A percentile compares a stretch with the other conserved stretches of the same genome.
Evolutionary conservation across 2,329 filamentous ascomycete genomes (phyloP).

Genomic region (Colletotrichum sojae): DNA sequence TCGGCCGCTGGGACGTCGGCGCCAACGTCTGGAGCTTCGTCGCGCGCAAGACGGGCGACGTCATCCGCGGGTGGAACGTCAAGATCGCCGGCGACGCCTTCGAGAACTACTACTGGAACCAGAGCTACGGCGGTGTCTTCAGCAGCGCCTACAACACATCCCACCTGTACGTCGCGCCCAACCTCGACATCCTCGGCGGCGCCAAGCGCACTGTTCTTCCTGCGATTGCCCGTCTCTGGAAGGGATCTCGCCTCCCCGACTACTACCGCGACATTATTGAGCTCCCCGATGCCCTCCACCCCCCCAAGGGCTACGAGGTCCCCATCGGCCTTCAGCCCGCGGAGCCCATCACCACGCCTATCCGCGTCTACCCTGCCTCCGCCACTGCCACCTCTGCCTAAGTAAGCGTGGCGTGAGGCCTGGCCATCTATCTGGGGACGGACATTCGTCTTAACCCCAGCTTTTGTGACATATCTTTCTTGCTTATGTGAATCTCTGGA

Average conservation of each 20-base stretch:
- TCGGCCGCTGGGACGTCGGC: conserved; percentile 80
- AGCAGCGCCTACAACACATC: conserved; percentile 47
- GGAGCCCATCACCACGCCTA: conserved; percentile 11
- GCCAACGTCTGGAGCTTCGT: conserved; percentile 78
- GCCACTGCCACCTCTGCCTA: no score
- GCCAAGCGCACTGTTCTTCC: conserved; percentile 53
- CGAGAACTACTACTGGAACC: conserved; percentile 63
- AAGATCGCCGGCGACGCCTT: conserved; percentile 51
- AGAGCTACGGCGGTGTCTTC: conserved; percentile 66
- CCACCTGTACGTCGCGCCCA: conserved; percentile 55
- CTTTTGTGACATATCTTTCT: no score
- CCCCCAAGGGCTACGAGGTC: conserved; percentile 55
- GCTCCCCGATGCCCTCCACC: conserved; percentile 60
- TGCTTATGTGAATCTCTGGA: no score
- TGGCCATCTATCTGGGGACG: no score
- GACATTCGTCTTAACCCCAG: no score
- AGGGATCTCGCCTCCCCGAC: conserved; percentile 51
- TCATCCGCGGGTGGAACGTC: conserved; percentile 54
- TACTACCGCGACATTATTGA: conserved; percentile 60
- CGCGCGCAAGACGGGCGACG: conserved; percentile 72
- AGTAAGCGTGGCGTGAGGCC: no score
- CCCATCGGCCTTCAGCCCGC: conserved; percentile 10
- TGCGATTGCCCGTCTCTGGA: conserved; percentile 55
- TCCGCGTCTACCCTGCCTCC: conserved; percentile 8
- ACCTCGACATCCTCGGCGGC: conserved; percentile 51